These are phyloP conservation scores for Sechiopsis laciniata DNA, from an alignment of 306 rosid species.

Conservation along the genomic window DNA sequence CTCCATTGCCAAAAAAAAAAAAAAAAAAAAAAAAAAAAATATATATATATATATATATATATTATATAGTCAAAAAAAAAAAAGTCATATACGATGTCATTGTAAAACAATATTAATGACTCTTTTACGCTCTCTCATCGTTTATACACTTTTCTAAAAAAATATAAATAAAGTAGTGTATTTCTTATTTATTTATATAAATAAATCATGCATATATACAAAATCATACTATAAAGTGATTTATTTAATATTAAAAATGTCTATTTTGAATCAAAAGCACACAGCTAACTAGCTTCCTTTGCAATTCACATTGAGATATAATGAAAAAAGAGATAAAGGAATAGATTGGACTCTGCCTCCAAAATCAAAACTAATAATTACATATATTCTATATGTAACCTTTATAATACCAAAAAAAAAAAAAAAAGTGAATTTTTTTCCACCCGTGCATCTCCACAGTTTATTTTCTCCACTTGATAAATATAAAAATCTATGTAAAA, in stretches of 20 bases:
- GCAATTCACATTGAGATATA: constrained; percentile 11
- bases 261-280: not conserved
- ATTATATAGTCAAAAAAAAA: too few relatives aligned
- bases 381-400: not conserved
- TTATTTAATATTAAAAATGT: not conserved
- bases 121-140: too few relatives aligned
- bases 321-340: not conserved
- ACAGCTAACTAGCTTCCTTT: constrained; percentile 12
- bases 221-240: not conserved
- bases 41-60: too few relatives aligned
- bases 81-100: too few relatives aligned
- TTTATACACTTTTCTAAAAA: too few relatives aligned
- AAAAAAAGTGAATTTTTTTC: not conserved
- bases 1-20: too few relatives aligned
- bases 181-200: not conserved
- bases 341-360: constrained; percentile 13
- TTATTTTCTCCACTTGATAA: constrained; percentile 2
- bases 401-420: not conserved
- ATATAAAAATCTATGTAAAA: too few relatives aligned
- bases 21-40: too few relatives aligned
- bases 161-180: not conserved
- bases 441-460: constrained; percentile 19
- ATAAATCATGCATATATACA: not conserved
- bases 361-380: constrained; percentile 18
- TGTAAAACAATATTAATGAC: too few relatives aligned